A percentile compares a stretch with the other conserved stretches of the same genome.
phyloP scores from a whole-genome alignment of 1,284 basidiomycete genomes.

The Leccinum pallidistipes region DNA sequence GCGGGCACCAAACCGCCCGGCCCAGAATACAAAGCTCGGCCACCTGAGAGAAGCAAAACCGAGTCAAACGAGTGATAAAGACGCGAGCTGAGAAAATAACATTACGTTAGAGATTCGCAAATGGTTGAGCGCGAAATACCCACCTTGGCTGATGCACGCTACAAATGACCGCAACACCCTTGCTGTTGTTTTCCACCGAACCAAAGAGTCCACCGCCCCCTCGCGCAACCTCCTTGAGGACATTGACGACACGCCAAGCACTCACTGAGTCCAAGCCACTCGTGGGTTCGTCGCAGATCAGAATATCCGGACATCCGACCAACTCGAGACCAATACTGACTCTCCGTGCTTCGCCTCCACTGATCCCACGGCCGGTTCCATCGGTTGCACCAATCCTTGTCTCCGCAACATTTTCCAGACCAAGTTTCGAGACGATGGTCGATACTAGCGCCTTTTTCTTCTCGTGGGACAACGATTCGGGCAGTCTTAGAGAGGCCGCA shows the following conservation, averaged over 20 bases:
- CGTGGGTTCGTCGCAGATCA: conserved; percentile 85
- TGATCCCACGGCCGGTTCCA: conserved; percentile 67
- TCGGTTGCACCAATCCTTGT: conserved; percentile 66
- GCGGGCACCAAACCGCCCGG: conserved; percentile 66
- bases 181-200: conserved; percentile 9
- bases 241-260: conserved; percentile 74
- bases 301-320: conserved; percentile 76
- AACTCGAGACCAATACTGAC: conserved; percentile 85
- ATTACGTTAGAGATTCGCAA: background rate
- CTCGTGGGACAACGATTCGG: conserved; percentile 70
- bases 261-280: conserved; percentile 87
- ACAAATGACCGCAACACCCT: conserved; percentile 67
- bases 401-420: conserved; percentile 69
- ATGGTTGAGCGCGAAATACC: conserved; percentile 15
- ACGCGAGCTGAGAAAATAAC: conserved; percentile 54
- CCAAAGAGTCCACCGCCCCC: conserved; percentile 42
- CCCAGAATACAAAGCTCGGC: conserved; percentile 81
- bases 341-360: conserved; percentile 83
- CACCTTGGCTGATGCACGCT: conserved; percentile 86
- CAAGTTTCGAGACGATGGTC: conserved; percentile 72
- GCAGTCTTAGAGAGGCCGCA: conserved; percentile 79
- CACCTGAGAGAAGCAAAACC: conserved; percentile 75
- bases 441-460: conserved; percentile 72
- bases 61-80: conserved; percentile 84
- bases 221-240: conserved; percentile 73